Base-by-base conservation (phyloP, 164 flowering plant genomes). In the Houttuynia cordata region DNA sequence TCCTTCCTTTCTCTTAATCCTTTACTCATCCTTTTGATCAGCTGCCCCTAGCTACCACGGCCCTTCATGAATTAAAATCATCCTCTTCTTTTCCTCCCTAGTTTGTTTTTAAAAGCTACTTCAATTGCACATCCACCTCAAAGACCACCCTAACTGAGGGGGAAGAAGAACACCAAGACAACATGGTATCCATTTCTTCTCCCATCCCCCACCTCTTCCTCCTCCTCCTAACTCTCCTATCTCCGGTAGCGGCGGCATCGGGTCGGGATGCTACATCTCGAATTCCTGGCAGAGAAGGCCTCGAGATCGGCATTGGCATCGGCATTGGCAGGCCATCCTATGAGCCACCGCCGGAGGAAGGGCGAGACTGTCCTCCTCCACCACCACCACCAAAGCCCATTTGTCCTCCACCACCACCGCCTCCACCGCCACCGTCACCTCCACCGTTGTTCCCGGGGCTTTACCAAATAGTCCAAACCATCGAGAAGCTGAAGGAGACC, bases 251-350 rank as follows among this genome's bases (percentile, higher is more conserved):
- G 9, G 8, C 24, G 24, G 9, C 8, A 10, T 12, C 41, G 0
- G 8, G 25, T 45, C 22, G 19, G 53, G 7, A 13, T 19, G 1
- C 21, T 19, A 18, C 53, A 1, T 1, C 8, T 13, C 18, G 1
- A 51, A 30, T 12, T 17, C 1, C 8, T 1, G 56, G 63, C 23
- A 45, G 64, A 47, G 65, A 63, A 59, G 55, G 67, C 1, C 41
- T 69, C 12, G 73, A 63, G 51, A 24, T 61, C 56, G 73, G 63
- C 6, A 47, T 55, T 4, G 64, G 56, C 23, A 37, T 20, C 15
- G 68, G 58, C 21, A 34, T 40, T 10, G 57, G 53, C 8, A 56
- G 67, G 67, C 57, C 22, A 25, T 51, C 1, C 25, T 53, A 0
- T 22, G 49, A 12, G 19, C 56, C 39, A 23, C 24, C 40, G 24